Conservation (phyloP, 2,329 filamentous ascomycete genomes). For the Gyromitra esculenta region DNA sequence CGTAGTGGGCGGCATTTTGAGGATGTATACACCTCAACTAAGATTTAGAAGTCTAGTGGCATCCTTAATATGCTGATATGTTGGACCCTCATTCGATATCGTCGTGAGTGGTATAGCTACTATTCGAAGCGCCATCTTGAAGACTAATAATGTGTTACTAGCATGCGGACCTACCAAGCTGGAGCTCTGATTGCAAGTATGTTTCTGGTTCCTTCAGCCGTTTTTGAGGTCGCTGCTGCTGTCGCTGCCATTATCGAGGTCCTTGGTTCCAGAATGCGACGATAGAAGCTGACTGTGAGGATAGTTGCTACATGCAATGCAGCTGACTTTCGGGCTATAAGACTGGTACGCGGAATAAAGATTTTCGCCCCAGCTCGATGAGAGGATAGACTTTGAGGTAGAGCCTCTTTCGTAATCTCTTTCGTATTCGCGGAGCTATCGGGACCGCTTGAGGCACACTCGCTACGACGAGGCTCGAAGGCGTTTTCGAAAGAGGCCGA, state of each 20-base stretch:
- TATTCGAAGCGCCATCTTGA: neutral
- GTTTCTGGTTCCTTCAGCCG: neutral
- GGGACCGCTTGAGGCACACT: too few species aligned
- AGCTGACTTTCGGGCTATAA: neutral
- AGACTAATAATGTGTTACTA: neutral
- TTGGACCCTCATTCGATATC: neutral
- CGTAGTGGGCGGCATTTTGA: neutral
- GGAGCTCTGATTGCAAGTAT: neutral
- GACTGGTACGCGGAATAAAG: neutral
- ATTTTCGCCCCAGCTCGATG: neutral
- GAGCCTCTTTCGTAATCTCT: too few species aligned
- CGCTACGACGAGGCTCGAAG: too few species aligned
- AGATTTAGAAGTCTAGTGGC: neutral
- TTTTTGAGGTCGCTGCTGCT: neutral
- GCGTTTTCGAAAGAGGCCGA: too few species aligned
- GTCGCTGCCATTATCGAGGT: neutral
- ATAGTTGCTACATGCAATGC: neutral
- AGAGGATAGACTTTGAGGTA: too few species aligned
- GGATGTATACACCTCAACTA: constrained; percentile 21
- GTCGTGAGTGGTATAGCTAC: neutral
- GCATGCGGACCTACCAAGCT: neutral
- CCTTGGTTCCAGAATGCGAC: neutral
- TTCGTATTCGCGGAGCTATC: too few species aligned
- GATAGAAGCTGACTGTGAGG: neutral
- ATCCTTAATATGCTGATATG: neutral